Evolutionary conservation across 805 yeast species (phyloP).

Genomic region (Huiozyma sinensis): DNA sequence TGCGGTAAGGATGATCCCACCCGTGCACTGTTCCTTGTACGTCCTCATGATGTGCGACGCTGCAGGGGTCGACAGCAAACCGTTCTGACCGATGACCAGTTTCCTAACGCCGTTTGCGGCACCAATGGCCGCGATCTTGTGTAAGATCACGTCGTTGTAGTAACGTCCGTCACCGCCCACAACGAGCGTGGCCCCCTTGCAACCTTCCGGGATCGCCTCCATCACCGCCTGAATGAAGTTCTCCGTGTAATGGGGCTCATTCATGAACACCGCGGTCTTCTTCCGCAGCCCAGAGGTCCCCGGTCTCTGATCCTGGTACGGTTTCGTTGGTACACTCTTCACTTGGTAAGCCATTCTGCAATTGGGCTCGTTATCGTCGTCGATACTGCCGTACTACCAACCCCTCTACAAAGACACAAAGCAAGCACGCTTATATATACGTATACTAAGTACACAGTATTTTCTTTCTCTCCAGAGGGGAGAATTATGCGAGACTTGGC

Average conservation of each 20-base stretch:
- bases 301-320: conserved; percentile 89
- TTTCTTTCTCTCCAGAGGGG: no score
- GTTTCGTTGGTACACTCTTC: conserved; percentile 46
- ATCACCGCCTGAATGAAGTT: conserved; percentile 85
- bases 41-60: conserved; percentile 88
- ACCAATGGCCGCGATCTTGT: conserved; percentile 69
- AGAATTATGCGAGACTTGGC: no score
- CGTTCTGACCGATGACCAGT: conserved; percentile 78
- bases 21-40: conserved; percentile 52
- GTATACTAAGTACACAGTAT: no score
- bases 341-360: conserved; percentile 16
- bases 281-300: conserved; percentile 96
- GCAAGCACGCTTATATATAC: no score
- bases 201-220: conserved; percentile 88
- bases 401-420: no score
- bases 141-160: conserved; percentile 75
- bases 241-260: conserved; percentile 69
- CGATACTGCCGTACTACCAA: no score
- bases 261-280: conserved; percentile 73
- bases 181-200: conserved; percentile 61
- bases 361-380: no score
- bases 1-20: conserved; percentile 94
- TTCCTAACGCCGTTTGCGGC: conserved; percentile 88
- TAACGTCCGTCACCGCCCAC: conserved; percentile 97
- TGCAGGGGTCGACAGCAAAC: conserved; percentile 93